phyloP scores from a whole-genome alignment of 2,329 filamentous ascomycete species.

The Colletotrichum sp. region DNA sequence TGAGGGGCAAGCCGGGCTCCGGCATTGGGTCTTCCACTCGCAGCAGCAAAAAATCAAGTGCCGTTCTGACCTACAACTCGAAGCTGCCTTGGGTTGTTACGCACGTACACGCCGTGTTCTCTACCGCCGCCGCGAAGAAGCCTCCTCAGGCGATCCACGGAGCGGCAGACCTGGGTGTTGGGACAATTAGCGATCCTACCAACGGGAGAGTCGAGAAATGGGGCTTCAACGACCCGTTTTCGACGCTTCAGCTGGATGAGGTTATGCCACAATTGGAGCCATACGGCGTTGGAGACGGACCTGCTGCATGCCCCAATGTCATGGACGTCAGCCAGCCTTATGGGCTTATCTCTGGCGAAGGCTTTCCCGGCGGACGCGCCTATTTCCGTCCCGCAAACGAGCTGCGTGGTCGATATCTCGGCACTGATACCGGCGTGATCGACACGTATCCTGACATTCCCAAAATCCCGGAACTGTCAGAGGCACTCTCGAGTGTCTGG shows the following conservation, averaged over 20 bases:
- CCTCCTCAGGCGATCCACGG: conserved; percentile 84
- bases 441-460: conserved; percentile 77
- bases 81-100: conserved; percentile 81
- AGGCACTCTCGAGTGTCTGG: conserved; percentile 84
- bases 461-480: conserved; percentile 70
- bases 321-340: conserved; percentile 91
- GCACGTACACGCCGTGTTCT: conserved; percentile 79
- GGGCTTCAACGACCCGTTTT: conserved; percentile 78
- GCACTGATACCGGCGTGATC: conserved; percentile 62
- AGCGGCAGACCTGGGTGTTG: conserved; percentile 76
- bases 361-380: conserved; percentile 79
- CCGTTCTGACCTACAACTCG: conserved; percentile 85
- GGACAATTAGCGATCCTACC: conserved; percentile 82
- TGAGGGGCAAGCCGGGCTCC: conserved; percentile 78
- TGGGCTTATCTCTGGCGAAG: conserved; percentile 85
- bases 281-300: conserved; percentile 80
- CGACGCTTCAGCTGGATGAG: conserved; percentile 80
- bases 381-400: conserved; percentile 81
- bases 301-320: conserved; percentile 80
- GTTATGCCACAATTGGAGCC: conserved; percentile 74
- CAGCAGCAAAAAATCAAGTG: conserved; percentile 67
- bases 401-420: conserved; percentile 77
- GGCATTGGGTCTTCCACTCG: conserved; percentile 58
- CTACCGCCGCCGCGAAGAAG: conserved; percentile 64
- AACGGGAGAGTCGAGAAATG: conserved; percentile 79